Evolutionary conservation across 2,329 filamentous ascomycete species (phyloP), one percentile per base, ranked within the genome.

Genomic region (Fulvia fulva): DNA sequence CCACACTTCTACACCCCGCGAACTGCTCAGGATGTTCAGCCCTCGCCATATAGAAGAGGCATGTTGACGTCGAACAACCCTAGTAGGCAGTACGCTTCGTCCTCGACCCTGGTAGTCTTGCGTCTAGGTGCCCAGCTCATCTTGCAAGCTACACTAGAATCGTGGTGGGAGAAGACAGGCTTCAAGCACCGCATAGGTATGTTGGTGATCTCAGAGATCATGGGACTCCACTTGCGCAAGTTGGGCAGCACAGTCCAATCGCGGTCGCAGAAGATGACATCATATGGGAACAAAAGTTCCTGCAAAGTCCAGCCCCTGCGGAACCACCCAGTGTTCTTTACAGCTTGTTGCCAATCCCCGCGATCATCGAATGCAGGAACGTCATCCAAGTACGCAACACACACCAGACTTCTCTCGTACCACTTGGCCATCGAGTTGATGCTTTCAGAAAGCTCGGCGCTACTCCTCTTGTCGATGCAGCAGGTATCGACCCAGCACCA

Each of bases 51-150:
- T 0, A 66, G 50, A 21, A 63, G 41, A 0, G 65, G 60, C 61
- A 67, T 62, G 34, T 61, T 60, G 16, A 65, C 47, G 5, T 51
- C 58, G 21, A 67, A 58, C 0, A 67, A 41, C 1, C 65, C 65
- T 16, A 67, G 30, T 14, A 67, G 41, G 4, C 57, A 64, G 34
- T 67, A 67, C 16, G 65, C 64, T 14, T 64, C 32, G 28, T 67
- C 64, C 53, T 67, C 65, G 19, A 30, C n/a, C 6, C 63, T 32
- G 1, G 57, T 65, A 1, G 62, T 65, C 0, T 22, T 28, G 25
- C 63, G 34, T 2, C 41, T 16, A 1, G 64, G 53, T n/a, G 60
- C 63, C 64, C 63, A 67, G 7, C 55, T 58, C 34, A 66, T 55
- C 16, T 53, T 46, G 9, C 52, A 25, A 2, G 60, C 64, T 1